A percentile compares a stretch with the other conserved stretches of the same genome.
Evolutionary conservation across 2,329 filamentous ascomycete species (phyloP).

Genomic region (Stylonectria norvegica): DNA sequence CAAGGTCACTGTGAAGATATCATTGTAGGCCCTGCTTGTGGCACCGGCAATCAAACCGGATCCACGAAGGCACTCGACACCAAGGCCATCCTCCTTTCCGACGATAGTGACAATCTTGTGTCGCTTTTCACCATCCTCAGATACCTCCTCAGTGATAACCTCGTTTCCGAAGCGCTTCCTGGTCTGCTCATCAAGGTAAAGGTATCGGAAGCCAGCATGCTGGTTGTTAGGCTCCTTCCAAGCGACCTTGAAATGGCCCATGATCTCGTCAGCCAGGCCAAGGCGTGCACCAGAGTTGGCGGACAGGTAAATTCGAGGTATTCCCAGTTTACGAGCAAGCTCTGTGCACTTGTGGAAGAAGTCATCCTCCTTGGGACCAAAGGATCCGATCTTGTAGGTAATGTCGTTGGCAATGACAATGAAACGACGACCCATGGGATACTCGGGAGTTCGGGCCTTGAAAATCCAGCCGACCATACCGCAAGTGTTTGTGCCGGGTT

Average conservation of each 20-base stretch:
- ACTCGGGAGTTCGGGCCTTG: conserved; percentile 91
- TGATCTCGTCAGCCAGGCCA: conserved; percentile 92
- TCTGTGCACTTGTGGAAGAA: conserved; percentile 99
- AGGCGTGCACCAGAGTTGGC: conserved; percentile 98
- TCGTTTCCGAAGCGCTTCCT: conserved; percentile 81
- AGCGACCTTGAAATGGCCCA: conserved; percentile 94
- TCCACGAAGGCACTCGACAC: conserved; percentile 94
- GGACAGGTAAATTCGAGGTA: conserved; percentile 95
- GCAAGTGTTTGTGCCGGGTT: conserved; percentile 90
- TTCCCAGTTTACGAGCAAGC: conserved; percentile 86
- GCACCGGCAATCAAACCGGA: conserved; percentile 98
- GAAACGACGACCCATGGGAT: conserved; percentile 86
- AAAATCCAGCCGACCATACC: conserved; percentile 99
- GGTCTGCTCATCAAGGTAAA: conserved; percentile 84
- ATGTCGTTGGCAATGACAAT: conserved; percentile 99
- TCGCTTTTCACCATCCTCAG: conserved; percentile 82
- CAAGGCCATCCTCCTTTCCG: conserved; percentile 90
- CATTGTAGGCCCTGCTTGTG: conserved; percentile 94
- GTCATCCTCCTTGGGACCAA: conserved; percentile 91
- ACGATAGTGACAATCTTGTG: conserved; percentile 93
- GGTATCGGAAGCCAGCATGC: conserved; percentile 90
- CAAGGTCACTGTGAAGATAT: conserved; percentile 97
- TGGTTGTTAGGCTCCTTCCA: conserved; percentile 85
- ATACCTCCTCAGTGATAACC: conserved; percentile 75
- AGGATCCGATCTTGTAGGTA: conserved; percentile 97